Conservation (phyloP, 345 rosid genomes). For the Toxicodendron radicans region DNA sequence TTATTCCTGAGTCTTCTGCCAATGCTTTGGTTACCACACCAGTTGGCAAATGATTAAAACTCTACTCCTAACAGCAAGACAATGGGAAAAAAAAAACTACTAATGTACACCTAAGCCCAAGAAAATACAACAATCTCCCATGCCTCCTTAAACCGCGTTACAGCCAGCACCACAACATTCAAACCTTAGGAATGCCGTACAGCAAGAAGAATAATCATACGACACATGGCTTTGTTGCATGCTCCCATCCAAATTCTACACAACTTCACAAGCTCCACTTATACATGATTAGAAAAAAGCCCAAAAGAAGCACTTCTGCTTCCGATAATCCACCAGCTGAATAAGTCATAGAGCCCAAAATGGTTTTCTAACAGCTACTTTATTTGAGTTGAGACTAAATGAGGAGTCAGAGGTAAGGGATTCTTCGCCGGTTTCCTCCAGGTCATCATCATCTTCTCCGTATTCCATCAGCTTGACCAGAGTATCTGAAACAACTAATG, state of each 20-base stretch:
- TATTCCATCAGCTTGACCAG: constrained; percentile 80
- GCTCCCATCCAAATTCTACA: neutral
- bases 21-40: neutral
- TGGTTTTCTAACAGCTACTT: constrained; percentile 42
- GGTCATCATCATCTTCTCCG: constrained; percentile 65
- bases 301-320: neutral
- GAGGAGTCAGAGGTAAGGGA: constrained; percentile 19
- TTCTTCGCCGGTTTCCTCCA: constrained; percentile 42
- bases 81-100: constrained; percentile 1
- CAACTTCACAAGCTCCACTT: neutral
- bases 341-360: constrained; percentile 61
- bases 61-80: neutral
- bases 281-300: neutral
- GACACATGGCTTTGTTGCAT: neutral
- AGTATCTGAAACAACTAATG: constrained; percentile 56
- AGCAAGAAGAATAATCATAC: neutral
- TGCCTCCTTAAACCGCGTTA: neutral
- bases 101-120: constrained; percentile 13
- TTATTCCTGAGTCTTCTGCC: neutral
- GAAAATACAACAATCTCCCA: neutral
- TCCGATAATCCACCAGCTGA: neutral
- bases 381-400: constrained; percentile 16
- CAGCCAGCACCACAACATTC: neutral
- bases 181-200: neutral
- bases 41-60: neutral